Evolutionary conservation across 2,329 filamentous ascomycete species (phyloP).

Genomic region (Trichoderma polysporum): DNA sequence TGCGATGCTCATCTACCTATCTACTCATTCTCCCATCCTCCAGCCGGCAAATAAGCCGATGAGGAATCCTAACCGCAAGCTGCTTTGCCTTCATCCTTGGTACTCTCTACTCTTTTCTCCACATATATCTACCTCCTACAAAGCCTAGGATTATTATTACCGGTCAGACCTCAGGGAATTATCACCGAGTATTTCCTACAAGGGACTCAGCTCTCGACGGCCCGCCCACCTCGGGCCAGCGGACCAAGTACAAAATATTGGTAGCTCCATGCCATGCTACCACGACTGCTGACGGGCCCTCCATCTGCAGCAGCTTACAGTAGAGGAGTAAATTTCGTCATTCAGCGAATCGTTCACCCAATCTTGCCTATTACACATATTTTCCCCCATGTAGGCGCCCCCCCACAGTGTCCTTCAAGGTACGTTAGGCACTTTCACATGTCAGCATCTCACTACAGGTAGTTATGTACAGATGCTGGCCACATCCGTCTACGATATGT

Average conservation of each 20-base stretch:
- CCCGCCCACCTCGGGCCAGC: constrained; percentile 15
- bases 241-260: neutral
- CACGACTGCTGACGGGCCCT: neutral
- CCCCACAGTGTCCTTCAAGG: neutral
- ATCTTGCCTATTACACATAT: neutral
- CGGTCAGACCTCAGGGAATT: neutral
- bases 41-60: neutral
- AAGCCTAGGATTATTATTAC: neutral
- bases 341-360: neutral
- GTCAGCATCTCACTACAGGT: neutral
- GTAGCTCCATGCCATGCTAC: neutral
- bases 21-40: too few species aligned
- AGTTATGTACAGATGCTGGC: neutral
- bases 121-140: neutral
- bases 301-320: neutral
- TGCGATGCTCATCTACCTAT: neutral
- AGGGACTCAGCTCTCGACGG: neutral
- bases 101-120: neutral
- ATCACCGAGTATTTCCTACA: neutral
- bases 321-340: neutral
- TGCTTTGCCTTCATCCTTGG: neutral
- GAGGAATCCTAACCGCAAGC: neutral
- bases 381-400: neutral
- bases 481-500: neutral
- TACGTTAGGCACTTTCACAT: neutral